Evolutionary conservation across 495 filamentous ascomycete genomes (phyloP).

Genomic region (Aspergillus carlsbadensis): DNA sequence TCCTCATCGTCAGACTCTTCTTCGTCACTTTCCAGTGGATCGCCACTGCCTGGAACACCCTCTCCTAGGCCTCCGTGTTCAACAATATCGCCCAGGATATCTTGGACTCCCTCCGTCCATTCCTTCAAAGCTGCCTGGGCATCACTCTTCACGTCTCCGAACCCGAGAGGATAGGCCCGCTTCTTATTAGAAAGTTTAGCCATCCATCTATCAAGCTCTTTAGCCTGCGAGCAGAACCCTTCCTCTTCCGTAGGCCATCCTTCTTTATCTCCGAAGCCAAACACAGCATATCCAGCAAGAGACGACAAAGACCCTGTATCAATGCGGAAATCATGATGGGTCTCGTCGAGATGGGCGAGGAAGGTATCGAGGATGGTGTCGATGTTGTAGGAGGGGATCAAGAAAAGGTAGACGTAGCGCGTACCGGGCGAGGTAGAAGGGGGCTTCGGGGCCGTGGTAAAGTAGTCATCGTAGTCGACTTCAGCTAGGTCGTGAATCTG

Average conservation of each 20-base stretch:
- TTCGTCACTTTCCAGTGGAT: constrained; percentile 78
- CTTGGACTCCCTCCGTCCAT: constrained; percentile 74
- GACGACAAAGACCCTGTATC: constrained; percentile 78
- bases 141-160: constrained; percentile 80
- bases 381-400: constrained; percentile 89
- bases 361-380: constrained; percentile 83
- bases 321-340: constrained; percentile 93
- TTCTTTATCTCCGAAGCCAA: constrained; percentile 87
- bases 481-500: constrained; percentile 77
- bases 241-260: constrained; percentile 89
- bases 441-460: constrained; percentile 57
- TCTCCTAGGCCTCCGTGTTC: constrained; percentile 69
- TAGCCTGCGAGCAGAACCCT: constrained; percentile 88
- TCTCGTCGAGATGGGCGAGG: constrained; percentile 80
- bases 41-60: constrained; percentile 76
- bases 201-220: constrained; percentile 91
- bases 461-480: constrained; percentile 89
- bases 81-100: constrained; percentile 63
- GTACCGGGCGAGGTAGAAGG: constrained; percentile 50
- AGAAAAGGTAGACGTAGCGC: constrained; percentile 75
- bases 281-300: constrained; percentile 84
- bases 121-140: constrained; percentile 62
- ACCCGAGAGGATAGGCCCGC: constrained; percentile 78
- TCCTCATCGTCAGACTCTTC: constrained; percentile 59
- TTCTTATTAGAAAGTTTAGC: constrained; percentile 82